Evolutionary conservation across 2,329 filamentous ascomycete genomes (phyloP).

Genomic region (Alternaria sp.): DNA sequence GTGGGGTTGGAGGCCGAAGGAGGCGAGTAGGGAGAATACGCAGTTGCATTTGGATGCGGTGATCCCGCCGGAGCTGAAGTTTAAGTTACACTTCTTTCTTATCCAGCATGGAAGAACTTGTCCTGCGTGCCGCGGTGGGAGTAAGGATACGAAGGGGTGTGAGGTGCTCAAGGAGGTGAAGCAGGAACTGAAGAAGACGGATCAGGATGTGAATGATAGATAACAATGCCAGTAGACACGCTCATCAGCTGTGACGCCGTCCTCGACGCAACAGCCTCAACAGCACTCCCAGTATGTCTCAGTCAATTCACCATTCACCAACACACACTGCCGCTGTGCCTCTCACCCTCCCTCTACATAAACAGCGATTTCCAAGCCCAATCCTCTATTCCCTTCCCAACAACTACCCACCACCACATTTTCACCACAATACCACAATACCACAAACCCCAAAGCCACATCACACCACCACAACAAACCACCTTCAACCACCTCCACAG

Average conservation of each 20-base stretch:
- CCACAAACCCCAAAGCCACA: neutral
- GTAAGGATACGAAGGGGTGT: neutral
- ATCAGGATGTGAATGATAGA: neutral
- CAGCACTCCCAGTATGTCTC: neutral
- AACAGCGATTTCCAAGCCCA: neutral
- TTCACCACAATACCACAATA: neutral
- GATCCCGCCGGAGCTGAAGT: conserved; percentile 2
- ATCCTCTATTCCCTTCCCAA: neutral
- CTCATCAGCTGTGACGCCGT: neutral
- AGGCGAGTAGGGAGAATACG: conserved; percentile 4
- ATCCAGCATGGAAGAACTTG: conserved; percentile 9
- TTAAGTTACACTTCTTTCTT: conserved; percentile 7
- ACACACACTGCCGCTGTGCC: neutral
- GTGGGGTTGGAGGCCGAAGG: conserved; percentile 10
- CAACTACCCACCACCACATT: neutral
- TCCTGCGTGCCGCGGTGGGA: conserved; percentile 3
- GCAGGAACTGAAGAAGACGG: neutral
- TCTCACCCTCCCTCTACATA: neutral
- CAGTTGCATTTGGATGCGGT: conserved; percentile 8
- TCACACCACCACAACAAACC: neutral
- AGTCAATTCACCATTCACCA: neutral
- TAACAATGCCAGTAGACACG: neutral
- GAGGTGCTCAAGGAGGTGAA: neutral
- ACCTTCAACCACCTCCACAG: neutral
- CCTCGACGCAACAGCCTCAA: neutral